These are phyloP conservation scores for Wickerhamia fluorescens DNA, from an alignment of 805 yeast genomes.

Conservation along the genomic window DNA sequence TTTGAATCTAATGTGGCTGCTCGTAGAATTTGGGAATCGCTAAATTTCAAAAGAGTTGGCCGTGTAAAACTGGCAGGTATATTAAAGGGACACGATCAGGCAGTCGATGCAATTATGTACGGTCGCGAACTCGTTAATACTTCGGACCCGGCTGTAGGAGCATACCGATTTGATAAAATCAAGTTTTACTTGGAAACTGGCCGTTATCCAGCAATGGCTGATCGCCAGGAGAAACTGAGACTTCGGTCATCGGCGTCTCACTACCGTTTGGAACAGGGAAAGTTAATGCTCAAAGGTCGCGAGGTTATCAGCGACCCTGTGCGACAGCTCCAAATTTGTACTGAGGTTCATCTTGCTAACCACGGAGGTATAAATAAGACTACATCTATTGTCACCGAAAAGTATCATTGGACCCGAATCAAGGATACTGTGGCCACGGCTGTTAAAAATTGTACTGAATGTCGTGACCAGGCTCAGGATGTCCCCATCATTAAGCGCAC, in stretches of 20 bases:
- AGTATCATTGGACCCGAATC: constrained; percentile 86
- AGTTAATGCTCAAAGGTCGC: constrained; percentile 65
- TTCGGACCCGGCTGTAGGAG: constrained; percentile 42
- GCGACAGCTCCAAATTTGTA: constrained; percentile 68
- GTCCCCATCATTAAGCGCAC: constrained; percentile 9
- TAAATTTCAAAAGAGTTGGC: constrained; percentile 74
- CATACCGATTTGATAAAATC: constrained; percentile 68
- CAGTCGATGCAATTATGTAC: constrained; percentile 83
- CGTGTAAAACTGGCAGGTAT: constrained; percentile 83
- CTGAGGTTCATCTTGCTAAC: constrained; percentile 55
- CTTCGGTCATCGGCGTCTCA: constrained; percentile 74
- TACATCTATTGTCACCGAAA: constrained; percentile 67
- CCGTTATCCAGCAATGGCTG: constrained; percentile 75
- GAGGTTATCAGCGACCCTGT: constrained; percentile 78
- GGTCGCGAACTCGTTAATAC: constrained; percentile 68
- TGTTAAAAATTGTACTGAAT: constrained; percentile 66
- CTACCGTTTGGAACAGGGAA: constrained; percentile 65
- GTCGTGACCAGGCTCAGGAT: constrained; percentile 44
- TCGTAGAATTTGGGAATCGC: constrained; percentile 65
- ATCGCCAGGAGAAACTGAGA: constrained; percentile 82
- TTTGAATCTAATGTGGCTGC: constrained; percentile 87
- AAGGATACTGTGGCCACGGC: constrained; percentile 82
- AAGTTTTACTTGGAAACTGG: constrained; percentile 76
- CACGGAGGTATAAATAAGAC: constrained; percentile 91
- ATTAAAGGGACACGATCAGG: constrained; percentile 72